A percentile compares a stretch with the other conserved stretches of the same genome.
Evolutionary conservation across 345 rosid species (phyloP).

Genomic region (Turnera subulata): DNA sequence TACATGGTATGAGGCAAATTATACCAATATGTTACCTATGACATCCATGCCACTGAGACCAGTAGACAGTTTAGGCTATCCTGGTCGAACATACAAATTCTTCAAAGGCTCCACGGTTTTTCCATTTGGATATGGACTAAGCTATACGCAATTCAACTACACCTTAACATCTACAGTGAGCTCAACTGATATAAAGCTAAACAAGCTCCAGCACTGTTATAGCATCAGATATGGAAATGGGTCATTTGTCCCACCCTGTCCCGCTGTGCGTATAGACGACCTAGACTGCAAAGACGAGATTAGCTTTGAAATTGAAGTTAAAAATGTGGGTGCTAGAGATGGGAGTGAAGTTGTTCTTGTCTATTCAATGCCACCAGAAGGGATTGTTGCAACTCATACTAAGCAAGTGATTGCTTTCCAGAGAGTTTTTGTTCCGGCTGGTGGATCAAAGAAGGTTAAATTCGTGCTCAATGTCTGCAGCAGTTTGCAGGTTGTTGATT

Average conservation of each 20-base stretch:
- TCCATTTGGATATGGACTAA: conserved; percentile 53
- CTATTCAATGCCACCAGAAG: conserved; percentile 15
- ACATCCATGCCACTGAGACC: conserved; percentile 56
- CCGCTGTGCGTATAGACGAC: conserved; percentile 3
- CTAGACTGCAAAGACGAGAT: neutral
- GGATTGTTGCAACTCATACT: neutral
- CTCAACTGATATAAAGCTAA: conserved; percentile 21
- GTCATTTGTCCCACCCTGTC: conserved; percentile 10
- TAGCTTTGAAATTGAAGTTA: conserved; percentile 4
- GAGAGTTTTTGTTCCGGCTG: conserved; percentile 11
- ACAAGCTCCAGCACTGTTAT: conserved; percentile 24
- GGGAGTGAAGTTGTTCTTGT: conserved; percentile 17
- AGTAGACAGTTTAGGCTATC: conserved; percentile 30
- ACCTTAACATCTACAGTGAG: too few relatives aligned
- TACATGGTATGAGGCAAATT: conserved; percentile 39
- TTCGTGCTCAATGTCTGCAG: too few relatives aligned
- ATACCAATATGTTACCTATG: conserved; percentile 28
- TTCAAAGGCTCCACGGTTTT: conserved; percentile 46
- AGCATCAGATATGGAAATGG: neutral
- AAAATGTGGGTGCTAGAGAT: conserved; percentile 1
- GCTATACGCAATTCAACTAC: conserved; percentile 31
- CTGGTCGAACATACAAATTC: conserved; percentile 59
- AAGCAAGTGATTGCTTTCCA: conserved; percentile 18
- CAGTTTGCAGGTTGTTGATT: too few relatives aligned
- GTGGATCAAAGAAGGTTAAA: neutral